These are phyloP conservation scores for Paraphoma chrysanthemicola DNA, from an alignment of 2,329 filamentous ascomycete genomes.

Conservation along the genomic window DNA sequence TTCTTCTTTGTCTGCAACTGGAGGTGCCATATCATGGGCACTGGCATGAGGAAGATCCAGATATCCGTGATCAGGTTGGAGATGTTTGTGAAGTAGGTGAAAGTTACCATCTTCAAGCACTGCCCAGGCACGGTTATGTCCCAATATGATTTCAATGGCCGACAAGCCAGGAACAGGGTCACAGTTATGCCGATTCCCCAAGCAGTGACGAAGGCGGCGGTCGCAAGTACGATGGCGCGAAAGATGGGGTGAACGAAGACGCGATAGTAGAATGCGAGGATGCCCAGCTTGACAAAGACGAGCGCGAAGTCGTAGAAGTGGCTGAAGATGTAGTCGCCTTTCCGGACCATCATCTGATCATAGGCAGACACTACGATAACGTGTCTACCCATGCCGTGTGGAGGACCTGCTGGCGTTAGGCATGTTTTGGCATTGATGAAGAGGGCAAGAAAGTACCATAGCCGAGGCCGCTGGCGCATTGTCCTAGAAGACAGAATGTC, in stretches of 20 bases:
- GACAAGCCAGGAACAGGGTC: constrained; percentile 36
- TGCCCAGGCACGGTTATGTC: constrained; percentile 31
- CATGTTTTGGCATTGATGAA: not conserved
- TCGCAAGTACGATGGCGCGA: constrained; percentile 35
- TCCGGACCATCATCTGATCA: constrained; percentile 39
- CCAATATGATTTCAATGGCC: constrained; percentile 40
- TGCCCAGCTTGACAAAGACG: constrained; percentile 39
- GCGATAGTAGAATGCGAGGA: constrained; percentile 44
- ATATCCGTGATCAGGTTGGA: constrained; percentile 42
- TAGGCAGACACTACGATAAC: constrained; percentile 35
- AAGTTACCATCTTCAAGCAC: constrained; percentile 37
- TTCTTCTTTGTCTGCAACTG: constrained; percentile 44
- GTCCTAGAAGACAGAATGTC: constrained; percentile 38
- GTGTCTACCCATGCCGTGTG: constrained; percentile 43
- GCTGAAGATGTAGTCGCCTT: constrained; percentile 45
- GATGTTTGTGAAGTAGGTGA: constrained; percentile 45
- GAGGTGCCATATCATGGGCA: constrained; percentile 44
- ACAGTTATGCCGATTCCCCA: constrained; percentile 44
- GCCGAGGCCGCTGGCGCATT: constrained; percentile 38
- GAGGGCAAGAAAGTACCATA: constrained; percentile 22
- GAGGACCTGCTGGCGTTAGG: constrained; percentile 32
- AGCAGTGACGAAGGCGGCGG: constrained; percentile 33
- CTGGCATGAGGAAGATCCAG: constrained; percentile 43
- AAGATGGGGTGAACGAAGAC: constrained; percentile 40
- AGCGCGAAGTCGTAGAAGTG: constrained; percentile 45